Evolutionary conservation across 2,329 filamentous ascomycete genomes (phyloP), one percentile per base, ranked within the genome.

Genomic region (Lasiodiplodia citricola): DNA sequence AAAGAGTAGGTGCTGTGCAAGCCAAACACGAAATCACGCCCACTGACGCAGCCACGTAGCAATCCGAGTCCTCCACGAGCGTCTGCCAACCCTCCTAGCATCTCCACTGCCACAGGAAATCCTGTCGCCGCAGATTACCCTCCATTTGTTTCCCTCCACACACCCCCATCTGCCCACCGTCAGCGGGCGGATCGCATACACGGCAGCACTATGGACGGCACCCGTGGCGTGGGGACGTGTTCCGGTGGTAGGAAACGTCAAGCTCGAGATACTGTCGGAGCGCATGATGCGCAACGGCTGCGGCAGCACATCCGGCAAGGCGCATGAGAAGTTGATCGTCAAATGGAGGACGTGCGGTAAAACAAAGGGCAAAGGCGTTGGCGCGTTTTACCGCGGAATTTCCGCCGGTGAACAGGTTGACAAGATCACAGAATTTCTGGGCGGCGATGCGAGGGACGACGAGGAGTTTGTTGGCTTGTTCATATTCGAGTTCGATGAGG

Each of bases 181-280:
- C 51, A 93, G 92, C 35, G 96, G 96, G 65, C 89, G 92, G 57
- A 91, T 97, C 44, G 91, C 93, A 58, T 99, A 99, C 79, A 92
- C 92, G 44, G 95, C 96, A 21, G 96, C 96, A 2, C 85, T 99
- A 47, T 98, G 94, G 94, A 97, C 96, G 0, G 94, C 94, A 0
- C 96, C 96, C 0, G 91, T 99, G 64, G 95, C 94, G 37, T 99
- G 96, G 96, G 96, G 96, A 75, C 89, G 92, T 35, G 87, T 99
- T 1, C 96, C 96, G 2, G 88, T 98, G 23, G 87, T 97, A 38
- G 94, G 95, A 72, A 97, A 97, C 75, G 93, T 97, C 55, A 90
- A 90, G 73, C 87, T 99, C 13, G 90, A 93, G 74, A 96, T 99
- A 65, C 81, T 97, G 21, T 95, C 92, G 14, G 94, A 97, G 83